A percentile compares a stretch with the other conserved stretches of the same genome.
Evolutionary conservation across 2,329 filamentous ascomycete species (phyloP).

Genomic region (Raffaelea ambrosiae): DNA sequence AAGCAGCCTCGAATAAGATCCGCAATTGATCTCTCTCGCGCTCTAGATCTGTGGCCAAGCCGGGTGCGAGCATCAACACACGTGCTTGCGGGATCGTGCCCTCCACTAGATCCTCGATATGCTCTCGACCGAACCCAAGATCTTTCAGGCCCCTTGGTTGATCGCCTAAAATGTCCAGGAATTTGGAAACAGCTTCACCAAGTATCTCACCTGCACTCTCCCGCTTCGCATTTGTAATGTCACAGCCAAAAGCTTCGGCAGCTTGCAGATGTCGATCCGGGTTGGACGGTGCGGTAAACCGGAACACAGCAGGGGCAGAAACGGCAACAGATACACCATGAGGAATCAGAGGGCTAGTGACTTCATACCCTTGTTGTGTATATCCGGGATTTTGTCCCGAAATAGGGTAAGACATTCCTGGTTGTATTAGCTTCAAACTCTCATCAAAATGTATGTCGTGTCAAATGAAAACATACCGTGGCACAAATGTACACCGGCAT

Average conservation of each 20-base stretch:
- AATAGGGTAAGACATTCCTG: constrained; percentile 94
- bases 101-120: constrained; percentile 81
- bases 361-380: constrained; percentile 77
- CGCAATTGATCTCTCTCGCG: constrained; percentile 65
- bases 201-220: constrained; percentile 87
- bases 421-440: not conserved
- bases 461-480: too few relatives aligned
- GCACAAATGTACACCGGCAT: constrained; percentile 83
- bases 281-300: constrained; percentile 53
- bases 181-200: constrained; percentile 71
- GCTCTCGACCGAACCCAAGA: constrained; percentile 66
- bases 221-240: constrained; percentile 76
- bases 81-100: constrained; percentile 88
- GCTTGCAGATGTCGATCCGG: constrained; percentile 79
- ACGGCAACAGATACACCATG: constrained; percentile 82
- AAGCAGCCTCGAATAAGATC: constrained; percentile 55
- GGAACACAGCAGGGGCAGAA: constrained; percentile 38
- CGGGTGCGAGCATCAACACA: constrained; percentile 87
- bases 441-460: too few relatives aligned
- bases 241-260: constrained; percentile 34
- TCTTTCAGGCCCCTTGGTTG: constrained; percentile 81
- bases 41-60: constrained; percentile 59
- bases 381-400: constrained; percentile 92
- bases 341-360: constrained; percentile 73
- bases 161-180: constrained; percentile 76